These are phyloP conservation scores for Argentina anserina DNA, from an alignment of 306 rosid genomes.

Conservation along the genomic window DNA sequence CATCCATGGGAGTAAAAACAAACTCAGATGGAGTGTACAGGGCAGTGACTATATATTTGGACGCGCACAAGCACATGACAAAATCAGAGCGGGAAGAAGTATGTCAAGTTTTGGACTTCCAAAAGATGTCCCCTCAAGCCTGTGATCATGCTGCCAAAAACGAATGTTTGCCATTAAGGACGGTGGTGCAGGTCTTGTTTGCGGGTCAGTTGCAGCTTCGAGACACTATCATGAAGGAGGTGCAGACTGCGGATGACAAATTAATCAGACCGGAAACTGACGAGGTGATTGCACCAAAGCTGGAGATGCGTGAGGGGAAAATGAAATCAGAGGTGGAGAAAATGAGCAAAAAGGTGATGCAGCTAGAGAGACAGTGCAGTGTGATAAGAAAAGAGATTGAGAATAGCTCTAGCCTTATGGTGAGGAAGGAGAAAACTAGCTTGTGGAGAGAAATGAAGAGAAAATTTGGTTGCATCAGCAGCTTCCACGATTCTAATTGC, in stretches of 20 bases:
- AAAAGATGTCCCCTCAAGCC: slow-evolving; percentile 44
- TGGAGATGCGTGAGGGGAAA: slow-evolving; percentile 15
- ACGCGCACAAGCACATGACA: slow-evolving; percentile 36
- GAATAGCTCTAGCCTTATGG: slow-evolving; percentile 26
- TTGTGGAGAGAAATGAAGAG: slow-evolving; percentile 60
- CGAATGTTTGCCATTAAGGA: slow-evolving; percentile 42
- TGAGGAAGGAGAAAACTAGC: slow-evolving; percentile 35
- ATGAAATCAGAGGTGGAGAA: slow-evolving; percentile 30
- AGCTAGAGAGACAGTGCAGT: slow-evolving; percentile 43
- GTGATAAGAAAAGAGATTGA: slow-evolving; percentile 41
- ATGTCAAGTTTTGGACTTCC: slow-evolving; percentile 41
- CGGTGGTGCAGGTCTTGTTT: slow-evolving; percentile 41
- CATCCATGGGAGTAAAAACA: slow-evolving; percentile 35
- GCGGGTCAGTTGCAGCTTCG: slow-evolving; percentile 40
- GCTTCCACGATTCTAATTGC: slow-evolving; percentile 23
- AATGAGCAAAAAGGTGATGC: slow-evolving; percentile 35
- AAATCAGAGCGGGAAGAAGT: slow-evolving; percentile 45
- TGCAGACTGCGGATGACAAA: slow-evolving; percentile 16
- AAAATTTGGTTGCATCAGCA: slow-evolving; percentile 50
- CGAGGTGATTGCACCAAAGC: slow-evolving; percentile 14
- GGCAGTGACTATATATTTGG: slow-evolving; percentile 42
- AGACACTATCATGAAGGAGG: slow-evolving; percentile 29
- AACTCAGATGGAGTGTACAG: slow-evolving; percentile 45
- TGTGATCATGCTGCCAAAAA: slow-evolving; percentile 53
- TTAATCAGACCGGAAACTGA: slow-evolving; percentile 11